Evolutionary conservation across 768 basidiomycete genomes (phyloP).

Genomic region (Boletus sp.): DNA sequence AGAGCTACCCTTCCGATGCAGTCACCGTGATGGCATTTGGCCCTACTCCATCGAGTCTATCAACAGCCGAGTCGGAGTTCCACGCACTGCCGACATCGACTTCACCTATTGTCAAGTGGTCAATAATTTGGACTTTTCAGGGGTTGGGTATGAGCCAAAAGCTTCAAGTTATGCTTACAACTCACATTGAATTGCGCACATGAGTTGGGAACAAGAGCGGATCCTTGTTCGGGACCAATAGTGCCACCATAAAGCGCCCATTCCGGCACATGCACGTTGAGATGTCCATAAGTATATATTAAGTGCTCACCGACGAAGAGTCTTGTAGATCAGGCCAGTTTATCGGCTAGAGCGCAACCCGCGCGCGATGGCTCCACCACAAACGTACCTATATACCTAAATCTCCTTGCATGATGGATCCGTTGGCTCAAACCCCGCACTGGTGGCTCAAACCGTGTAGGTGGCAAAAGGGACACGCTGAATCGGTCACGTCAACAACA

Average conservation of each 20-base stretch:
- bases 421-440: background rate
- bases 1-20: background rate
- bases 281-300: constrained; percentile 1
- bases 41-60: background rate
- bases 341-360: background rate
- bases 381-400: background rate
- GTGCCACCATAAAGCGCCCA: constrained; percentile 1
- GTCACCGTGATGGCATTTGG: constrained; percentile 15
- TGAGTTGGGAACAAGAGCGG: background rate
- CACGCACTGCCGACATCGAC: constrained; percentile 21
- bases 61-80: constrained; percentile 19
- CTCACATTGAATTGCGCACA: background rate
- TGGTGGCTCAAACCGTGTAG: background rate
- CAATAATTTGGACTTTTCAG: background rate
- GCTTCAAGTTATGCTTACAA: background rate
- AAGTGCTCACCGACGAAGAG: background rate
- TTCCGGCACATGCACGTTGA: constrained; percentile 2
- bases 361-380: constrained; percentile 14
- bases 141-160: background rate
- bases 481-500: background rate
- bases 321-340: constrained; percentile 11
- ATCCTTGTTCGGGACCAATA: constrained; percentile 11
- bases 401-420: background rate
- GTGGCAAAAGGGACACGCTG: background rate
- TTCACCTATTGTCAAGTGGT: background rate